Conservation (phyloP, 148 eudicot species). For the Fagopyrum homotropicum region DNA sequence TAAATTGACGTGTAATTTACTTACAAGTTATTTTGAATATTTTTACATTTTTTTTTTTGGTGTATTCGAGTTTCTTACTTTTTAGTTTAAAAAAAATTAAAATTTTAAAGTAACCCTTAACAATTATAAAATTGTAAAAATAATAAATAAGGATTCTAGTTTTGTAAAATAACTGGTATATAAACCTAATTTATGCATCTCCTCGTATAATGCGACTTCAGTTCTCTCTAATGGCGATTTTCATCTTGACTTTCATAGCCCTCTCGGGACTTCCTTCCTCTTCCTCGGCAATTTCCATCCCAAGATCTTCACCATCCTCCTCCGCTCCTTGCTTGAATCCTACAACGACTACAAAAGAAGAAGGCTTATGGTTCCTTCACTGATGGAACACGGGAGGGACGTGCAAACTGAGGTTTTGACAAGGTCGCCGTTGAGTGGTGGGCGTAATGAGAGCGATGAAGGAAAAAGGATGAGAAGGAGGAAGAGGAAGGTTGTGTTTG, state of each 20-base stretch:
- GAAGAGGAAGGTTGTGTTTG: no score
- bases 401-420: constrained; percentile 44
- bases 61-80: no score
- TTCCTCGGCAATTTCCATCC: constrained; percentile 89
- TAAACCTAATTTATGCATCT: no score
- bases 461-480: constrained; percentile 14
- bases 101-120: no score
- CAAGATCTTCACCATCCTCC: constrained; percentile 59
- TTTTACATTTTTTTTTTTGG: no score
- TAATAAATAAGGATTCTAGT: no score
- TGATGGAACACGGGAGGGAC: constrained; percentile 39
- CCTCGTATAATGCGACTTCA: no score
- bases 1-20: no score
- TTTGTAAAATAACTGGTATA: no score
- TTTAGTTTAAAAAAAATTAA: no score
- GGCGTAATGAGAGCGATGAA: neutral
- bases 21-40: no score
- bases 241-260: constrained; percentile 50
- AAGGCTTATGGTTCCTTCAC: constrained; percentile 71
- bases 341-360: constrained; percentile 17
- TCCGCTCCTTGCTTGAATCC: constrained; percentile 52
- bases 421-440: constrained; percentile 40
- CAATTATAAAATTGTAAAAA: no score
- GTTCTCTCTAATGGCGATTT: neutral
- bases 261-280: constrained; percentile 63